A percentile compares a stretch with the other conserved stretches of the same genome.
Evolutionary conservation across 225 moss, liverwort and hornwort genomes (phyloP).

Genomic region (Ulota crispa): DNA sequence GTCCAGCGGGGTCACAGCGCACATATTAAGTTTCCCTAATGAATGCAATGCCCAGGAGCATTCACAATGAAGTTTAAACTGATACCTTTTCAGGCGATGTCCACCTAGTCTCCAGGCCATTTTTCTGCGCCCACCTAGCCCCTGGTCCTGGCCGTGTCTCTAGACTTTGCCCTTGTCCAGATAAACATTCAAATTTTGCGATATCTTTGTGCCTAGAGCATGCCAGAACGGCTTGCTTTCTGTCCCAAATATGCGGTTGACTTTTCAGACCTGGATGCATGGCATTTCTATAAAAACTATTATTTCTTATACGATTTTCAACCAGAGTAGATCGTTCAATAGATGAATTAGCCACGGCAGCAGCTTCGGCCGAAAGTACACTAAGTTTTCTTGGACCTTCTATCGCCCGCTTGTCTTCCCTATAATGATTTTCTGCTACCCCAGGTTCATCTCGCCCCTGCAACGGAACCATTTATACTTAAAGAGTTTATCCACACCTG

Average conservation of each 20-base stretch:
- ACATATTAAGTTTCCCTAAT: no score
- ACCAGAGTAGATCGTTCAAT: no score
- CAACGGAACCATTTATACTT: not conserved
- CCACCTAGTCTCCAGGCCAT: slow-evolving; percentile 39
- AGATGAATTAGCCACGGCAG: not conserved
- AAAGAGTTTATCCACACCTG: not conserved
- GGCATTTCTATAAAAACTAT: no score
- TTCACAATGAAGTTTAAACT: not conserved
- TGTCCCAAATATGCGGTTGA: not conserved
- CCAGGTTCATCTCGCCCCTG: slow-evolving; percentile 20
- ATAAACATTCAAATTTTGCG: not conserved
- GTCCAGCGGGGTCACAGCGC: no score
- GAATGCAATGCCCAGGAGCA: not conserved
- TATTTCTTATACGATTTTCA: no score
- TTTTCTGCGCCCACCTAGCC: slow-evolving; percentile 47
- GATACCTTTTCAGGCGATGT: slow-evolving; percentile 28
- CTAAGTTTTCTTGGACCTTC: not conserved
- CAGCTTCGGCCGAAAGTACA: not conserved
- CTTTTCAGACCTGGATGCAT: no score
- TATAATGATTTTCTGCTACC: not conserved
- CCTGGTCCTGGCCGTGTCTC: slow-evolving; percentile 33
- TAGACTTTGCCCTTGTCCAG: not conserved
- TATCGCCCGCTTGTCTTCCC: not conserved
- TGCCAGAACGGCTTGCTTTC: not conserved
- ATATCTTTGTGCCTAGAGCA: not conserved